Conservation (phyloP, 208 protist species). For the Crithidia acanthocephali region DNA sequence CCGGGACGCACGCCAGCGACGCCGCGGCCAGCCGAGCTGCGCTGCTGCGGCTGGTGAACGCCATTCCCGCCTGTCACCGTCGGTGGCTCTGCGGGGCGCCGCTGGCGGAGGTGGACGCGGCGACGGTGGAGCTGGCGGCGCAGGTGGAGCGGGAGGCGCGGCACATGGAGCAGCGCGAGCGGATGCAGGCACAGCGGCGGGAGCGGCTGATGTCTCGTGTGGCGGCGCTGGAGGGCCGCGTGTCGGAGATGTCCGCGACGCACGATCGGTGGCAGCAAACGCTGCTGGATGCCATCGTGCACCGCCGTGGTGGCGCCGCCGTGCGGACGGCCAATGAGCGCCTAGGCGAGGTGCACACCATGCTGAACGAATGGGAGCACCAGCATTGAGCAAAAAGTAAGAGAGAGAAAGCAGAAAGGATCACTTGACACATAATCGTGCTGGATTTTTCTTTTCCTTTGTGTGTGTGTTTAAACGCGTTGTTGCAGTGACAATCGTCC, state of each 20-base stretch:
- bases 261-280: conserved; percentile 38
- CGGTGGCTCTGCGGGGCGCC: conserved; percentile 28
- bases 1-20: conserved; percentile 23
- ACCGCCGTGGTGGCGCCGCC: conserved; percentile 52
- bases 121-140: conserved; percentile 14
- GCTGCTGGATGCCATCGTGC: conserved; percentile 71
- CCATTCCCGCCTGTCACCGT: conserved; percentile 38
- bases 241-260: conserved; percentile 18
- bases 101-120: conserved; percentile 24
- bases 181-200: conserved; percentile 33
- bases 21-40: conserved; percentile 19
- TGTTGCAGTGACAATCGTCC: background rate
- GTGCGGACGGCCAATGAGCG: conserved; percentile 68
- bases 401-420: too few species aligned
- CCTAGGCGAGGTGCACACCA: conserved; percentile 61
- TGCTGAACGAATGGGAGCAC: conserved; percentile 60
- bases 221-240: conserved; percentile 21
- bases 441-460: background rate
- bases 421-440: background rate
- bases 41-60: conserved; percentile 30
- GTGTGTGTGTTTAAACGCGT: background rate
- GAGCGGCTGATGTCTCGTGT: conserved; percentile 36
- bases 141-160: conserved; percentile 13
- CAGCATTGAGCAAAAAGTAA: conserved; percentile 25
- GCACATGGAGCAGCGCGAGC: conserved; percentile 28